Percentiles rank a stretch among this genome's conserved stretches.
phyloP scores from a whole-genome alignment of 2,329 filamentous ascomycete species.

The Blastomyces emzantsi region DNA sequence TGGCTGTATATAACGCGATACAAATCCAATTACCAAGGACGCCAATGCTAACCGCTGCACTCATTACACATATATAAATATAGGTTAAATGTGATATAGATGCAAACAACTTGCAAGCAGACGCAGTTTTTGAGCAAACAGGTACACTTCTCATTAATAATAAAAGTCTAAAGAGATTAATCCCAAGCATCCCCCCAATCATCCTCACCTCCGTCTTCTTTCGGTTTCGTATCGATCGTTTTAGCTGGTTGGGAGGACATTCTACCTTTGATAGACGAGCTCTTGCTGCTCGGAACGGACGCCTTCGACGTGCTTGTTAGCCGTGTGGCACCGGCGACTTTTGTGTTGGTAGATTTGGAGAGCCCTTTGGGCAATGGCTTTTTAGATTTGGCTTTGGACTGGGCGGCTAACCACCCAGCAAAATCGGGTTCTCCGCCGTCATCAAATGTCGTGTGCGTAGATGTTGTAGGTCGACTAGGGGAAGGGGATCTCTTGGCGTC shows the following conservation, averaged over 20 bases:
- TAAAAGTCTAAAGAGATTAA: slow-evolving; percentile 19
- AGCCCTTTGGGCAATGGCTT: slow-evolving; percentile 79
- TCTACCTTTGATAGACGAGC: slow-evolving; percentile 40
- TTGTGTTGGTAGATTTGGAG: slow-evolving; percentile 46
- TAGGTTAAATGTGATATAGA: neutral
- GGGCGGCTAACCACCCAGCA: slow-evolving; percentile 85
- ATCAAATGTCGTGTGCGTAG: slow-evolving; percentile 52
- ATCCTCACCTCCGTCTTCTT: slow-evolving; percentile 32
- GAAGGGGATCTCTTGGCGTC: slow-evolving; percentile 29
- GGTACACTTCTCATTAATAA: neutral
- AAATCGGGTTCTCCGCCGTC: slow-evolving; percentile 90
- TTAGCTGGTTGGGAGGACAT: slow-evolving; percentile 45
- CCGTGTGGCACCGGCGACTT: slow-evolving; percentile 26
- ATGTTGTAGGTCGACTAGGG: slow-evolving; percentile 23
- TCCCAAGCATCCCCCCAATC: slow-evolving; percentile 45
- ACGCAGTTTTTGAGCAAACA: neutral
- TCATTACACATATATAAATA: neutral
- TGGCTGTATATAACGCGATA: neutral
- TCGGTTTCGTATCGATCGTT: slow-evolving; percentile 60
- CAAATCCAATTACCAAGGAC: neutral
- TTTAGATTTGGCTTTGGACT: slow-evolving; percentile 62
- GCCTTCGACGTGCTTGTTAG: slow-evolving; percentile 26
- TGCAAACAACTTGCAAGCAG: neutral
- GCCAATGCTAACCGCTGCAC: slow-evolving; percentile 1
- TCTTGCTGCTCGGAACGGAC: slow-evolving; percentile 25